These are phyloP conservation scores for Lithospermum erythrorhizon DNA, from an alignment of 257 asterid species.

Conservation along the genomic window DNA sequence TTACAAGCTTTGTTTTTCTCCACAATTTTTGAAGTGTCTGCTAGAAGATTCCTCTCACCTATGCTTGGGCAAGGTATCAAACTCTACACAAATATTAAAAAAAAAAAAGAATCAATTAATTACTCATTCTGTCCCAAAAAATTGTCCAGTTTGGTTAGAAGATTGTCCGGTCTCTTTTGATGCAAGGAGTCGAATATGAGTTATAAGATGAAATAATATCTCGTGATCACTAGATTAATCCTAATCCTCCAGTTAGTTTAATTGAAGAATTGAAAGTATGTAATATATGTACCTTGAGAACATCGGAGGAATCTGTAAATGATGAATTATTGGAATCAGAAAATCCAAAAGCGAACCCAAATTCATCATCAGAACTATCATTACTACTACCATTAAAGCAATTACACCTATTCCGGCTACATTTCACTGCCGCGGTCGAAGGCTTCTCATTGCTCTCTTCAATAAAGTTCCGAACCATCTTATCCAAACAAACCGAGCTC, in stretches of 20 bases:
- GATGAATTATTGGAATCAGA: constrained; percentile 42
- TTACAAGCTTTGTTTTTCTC: constrained; percentile 59
- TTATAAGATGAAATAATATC: too few relatives aligned
- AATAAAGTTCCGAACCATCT: constrained; percentile 77
- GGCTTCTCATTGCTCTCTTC: constrained; percentile 59
- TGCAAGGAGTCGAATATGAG: too few relatives aligned
- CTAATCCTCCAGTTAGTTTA: too few relatives aligned
- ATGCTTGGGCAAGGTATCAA: constrained; percentile 59
- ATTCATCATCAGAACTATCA: constrained; percentile 87
- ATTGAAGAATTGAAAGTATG: too few relatives aligned
- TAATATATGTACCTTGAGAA: constrained; percentile 57
- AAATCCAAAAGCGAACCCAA: constrained; percentile 39
- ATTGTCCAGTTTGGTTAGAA: too few relatives aligned
- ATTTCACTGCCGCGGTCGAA: constrained; percentile 34
- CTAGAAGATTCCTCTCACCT: constrained; percentile 69
- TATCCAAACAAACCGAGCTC: constrained; percentile 74
- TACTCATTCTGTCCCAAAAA: neutral
- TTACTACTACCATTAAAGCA: constrained; percentile 80
- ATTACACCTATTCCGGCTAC: constrained; percentile 70
- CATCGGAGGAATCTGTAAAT: constrained; percentile 48
- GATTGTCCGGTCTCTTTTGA: too few relatives aligned
- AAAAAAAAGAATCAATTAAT: constrained; percentile 6
- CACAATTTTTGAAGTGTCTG: constrained; percentile 61
- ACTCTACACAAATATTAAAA: constrained; percentile 29
- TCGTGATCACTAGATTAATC: too few relatives aligned